These are phyloP conservation scores for Musa itinerans DNA, from an alignment of 176 grass and related monocot species.

Conservation along the genomic window DNA sequence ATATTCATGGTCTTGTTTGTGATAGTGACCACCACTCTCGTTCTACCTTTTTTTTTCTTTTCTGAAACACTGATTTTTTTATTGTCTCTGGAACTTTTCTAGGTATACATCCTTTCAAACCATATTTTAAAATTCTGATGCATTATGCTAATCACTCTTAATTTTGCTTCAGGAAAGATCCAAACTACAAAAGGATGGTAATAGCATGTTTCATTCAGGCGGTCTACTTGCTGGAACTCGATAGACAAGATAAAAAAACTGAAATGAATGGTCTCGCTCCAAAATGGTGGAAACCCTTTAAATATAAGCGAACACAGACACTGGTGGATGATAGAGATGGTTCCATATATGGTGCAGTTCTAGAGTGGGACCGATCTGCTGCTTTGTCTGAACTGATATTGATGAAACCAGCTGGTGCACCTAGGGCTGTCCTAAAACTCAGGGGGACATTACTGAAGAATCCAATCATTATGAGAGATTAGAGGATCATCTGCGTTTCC, in stretches of 20 bases:
- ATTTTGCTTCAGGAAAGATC: not conserved
- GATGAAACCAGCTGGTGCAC: conserved; percentile 3
- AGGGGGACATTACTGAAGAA: conserved; percentile 4
- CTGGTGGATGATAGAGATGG: conserved; percentile 1
- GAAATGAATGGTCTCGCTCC: not conserved
- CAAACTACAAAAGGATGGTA: conserved; percentile 8
- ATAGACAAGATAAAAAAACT: conserved; percentile 7
- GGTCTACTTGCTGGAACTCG: conserved; percentile 4
- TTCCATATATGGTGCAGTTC: conserved; percentile 5
- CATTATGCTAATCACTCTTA: not conserved
- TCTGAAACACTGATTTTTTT: not conserved
- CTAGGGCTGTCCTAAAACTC: conserved; percentile 7
- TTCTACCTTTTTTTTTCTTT: not conserved
- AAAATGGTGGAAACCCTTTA: conserved; percentile 9
- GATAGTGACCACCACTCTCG: not conserved
- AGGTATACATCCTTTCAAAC: not conserved
- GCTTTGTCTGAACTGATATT: not conserved
- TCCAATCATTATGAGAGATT: conserved; percentile 5
- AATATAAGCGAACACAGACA: conserved; percentile 3
- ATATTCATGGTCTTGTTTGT: not conserved
- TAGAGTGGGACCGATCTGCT: conserved; percentile 1
- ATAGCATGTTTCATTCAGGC: conserved; percentile 6
- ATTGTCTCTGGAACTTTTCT: not conserved
- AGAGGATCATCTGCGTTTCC: conserved; percentile 1
- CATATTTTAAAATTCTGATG: not conserved